Evolutionary conservation across 345 rosid species (phyloP), one percentile per base, ranked within the genome.

Genomic region (Sonneratia alba): DNA sequence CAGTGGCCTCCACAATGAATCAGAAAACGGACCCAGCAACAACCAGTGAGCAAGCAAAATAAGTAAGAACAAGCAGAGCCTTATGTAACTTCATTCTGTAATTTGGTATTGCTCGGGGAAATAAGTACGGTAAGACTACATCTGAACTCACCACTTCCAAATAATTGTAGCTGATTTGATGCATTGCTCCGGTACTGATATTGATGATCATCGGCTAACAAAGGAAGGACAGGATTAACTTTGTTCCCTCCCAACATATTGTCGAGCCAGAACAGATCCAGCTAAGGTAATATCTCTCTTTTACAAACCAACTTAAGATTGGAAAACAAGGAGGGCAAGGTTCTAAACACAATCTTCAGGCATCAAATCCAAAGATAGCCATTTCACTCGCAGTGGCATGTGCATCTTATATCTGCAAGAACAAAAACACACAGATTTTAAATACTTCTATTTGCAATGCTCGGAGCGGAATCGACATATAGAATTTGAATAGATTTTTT

Each of bases 231-330:
- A 74, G 85, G 77, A 84, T 81, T 90, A 37, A 74, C 77, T 18
- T 81, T 86, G 84, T 82, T 85, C 73, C 92, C 90, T 78, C 91
- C 88, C 69, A 92, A 78, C 98, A 92, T 92, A 67, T 79, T 79
- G 47, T 37, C 13, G 18, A 27, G 36, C 64, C 12, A 3, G 24
- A 59, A 59, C 66, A 32, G 18, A 61, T 27, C 66, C 37, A 34
- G 7, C 16, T 0, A 32, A 3, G 15, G 19, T 14, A 34, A 62
- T 62, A 12, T 13, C 18, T 27, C 66, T 61, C 65, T 24, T 12
- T 3, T 1, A 32, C 13, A 2, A 62, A 11, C 3, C 36, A 27
- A 27, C 36, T 34, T 11, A 32, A 27, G 37, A 7, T 37, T 16
- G 13, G 38, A 62, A 27, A 62, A 34, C 22, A 9, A 24, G 8